phyloP scores from a whole-genome alignment of 1,284 basidiomycete species.

The Mycosarcoma maydis region DNA sequence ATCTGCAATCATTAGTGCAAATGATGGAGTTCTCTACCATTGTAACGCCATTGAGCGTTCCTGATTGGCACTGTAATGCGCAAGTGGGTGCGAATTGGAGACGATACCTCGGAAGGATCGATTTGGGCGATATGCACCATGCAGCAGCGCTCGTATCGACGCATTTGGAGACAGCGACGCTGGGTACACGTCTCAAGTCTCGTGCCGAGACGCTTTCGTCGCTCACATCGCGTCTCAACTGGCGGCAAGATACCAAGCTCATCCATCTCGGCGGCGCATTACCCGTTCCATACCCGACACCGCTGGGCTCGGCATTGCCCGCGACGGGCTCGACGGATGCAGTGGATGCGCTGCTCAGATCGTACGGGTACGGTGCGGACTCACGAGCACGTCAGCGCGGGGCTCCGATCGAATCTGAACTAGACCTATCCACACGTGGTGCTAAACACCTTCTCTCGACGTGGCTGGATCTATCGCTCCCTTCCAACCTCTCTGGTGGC shows the following conservation, averaged over 20 bases:
- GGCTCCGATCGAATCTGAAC: constrained; percentile 24
- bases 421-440: constrained; percentile 23
- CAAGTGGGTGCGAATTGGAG: constrained; percentile 32
- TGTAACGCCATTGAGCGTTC: constrained; percentile 38
- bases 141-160: constrained; percentile 53
- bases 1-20: constrained; percentile 38
- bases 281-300: constrained; percentile 53
- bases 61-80: constrained; percentile 4
- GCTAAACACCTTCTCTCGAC: constrained; percentile 15
- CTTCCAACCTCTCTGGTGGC: constrained; percentile 1
- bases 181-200: constrained; percentile 42
- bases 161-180: constrained; percentile 61
- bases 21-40: constrained; percentile 47
- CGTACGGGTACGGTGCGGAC: constrained; percentile 45
- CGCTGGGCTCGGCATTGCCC: constrained; percentile 3
- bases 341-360: constrained; percentile 55
- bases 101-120: constrained; percentile 13
- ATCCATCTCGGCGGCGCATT: constrained; percentile 57
- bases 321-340: constrained; percentile 27
- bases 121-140: constrained; percentile 48
- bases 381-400: constrained; percentile 26
- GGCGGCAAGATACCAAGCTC: constrained; percentile 60
- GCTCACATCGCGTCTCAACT: constrained; percentile 55
- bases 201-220: constrained; percentile 44
- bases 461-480: constrained; percentile 43